phyloP scores from a whole-genome alignment of 1,139 yeast genomes.

The Geotrichum reessii region DNA sequence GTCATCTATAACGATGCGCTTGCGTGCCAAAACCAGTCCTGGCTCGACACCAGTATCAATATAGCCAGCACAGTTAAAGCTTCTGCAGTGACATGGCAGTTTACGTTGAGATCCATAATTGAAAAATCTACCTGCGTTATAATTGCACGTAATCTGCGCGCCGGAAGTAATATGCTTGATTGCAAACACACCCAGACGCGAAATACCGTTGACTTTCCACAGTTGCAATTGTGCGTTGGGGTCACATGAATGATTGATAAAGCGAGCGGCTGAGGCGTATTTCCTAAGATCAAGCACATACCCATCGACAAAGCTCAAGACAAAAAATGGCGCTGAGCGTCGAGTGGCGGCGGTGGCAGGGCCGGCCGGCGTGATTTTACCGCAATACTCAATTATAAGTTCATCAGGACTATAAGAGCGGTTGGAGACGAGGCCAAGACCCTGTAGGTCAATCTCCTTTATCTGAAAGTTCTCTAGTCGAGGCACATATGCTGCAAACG shows the following conservation, averaged over 20 bases:
- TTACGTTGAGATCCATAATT: neutral
- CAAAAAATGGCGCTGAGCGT: conserved; percentile 22
- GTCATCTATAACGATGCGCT: conserved; percentile 15
- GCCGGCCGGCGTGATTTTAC: conserved; percentile 35
- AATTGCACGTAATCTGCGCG: conserved; percentile 40
- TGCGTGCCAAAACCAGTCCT: conserved; percentile 35
- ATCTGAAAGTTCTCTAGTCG: conserved; percentile 15
- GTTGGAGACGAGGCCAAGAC: conserved; percentile 37
- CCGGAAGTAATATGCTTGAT: conserved; percentile 35
- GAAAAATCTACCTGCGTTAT: conserved; percentile 19
- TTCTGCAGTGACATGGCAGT: neutral
- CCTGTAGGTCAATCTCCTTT: conserved; percentile 29
- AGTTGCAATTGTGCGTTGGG: conserved; percentile 42
- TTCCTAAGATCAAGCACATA: conserved; percentile 37
- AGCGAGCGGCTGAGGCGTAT: conserved; percentile 40
- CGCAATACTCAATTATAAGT: conserved; percentile 41
- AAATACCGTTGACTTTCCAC: conserved; percentile 39
- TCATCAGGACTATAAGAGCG: conserved; percentile 35
- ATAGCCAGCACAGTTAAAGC: neutral
- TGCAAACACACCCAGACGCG: conserved; percentile 41
- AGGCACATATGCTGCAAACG: conserved; percentile 27
- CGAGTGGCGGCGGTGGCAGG: neutral
- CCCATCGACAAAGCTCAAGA: conserved; percentile 37
- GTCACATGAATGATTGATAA: conserved; percentile 42
- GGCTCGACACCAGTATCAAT: conserved; percentile 28